Evolutionary conservation across 176 grass and related monocot species (phyloP), one percentile per base, ranked within the genome.

Genomic region (Microstegium vimineum): DNA sequence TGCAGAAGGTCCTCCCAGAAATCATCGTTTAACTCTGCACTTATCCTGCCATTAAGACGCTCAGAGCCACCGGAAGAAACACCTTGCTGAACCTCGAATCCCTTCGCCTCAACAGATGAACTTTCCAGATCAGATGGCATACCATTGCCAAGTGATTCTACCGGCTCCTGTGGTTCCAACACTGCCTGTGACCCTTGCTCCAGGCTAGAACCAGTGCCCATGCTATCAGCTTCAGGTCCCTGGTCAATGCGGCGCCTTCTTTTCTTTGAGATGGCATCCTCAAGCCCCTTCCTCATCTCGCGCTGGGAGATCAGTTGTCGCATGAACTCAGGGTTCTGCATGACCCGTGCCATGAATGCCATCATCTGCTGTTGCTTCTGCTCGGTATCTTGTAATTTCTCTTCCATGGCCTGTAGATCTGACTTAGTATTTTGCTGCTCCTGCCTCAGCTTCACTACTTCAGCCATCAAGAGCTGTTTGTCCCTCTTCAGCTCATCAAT

Each of bases 1-100:
- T 88, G 90, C 22, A 98, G 79, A 47, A 98, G 86, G 75, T 93
- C 95, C 84, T 98, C 92, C 95, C 95, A 98, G 78, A 98, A 98
- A 46, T 95, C 90, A 80, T 93, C 93, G 69, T 93, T 98, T 57
- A 98, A 80, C 62, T 93, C 95, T 30, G 78, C 90, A 47, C 83
- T 91, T 25, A 82, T 57, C 32, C 51, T 86, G 75, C 77, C 52
- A 17, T 72, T 78, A 10, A 63, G 54, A 63, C 8, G 80, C 17
- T 81, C 80, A 26, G 65, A 76, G 28, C 64, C 63, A 77, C 75
- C 35, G 0, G 72, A 71, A 36, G 69, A 13, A 45, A 75, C 70
- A 54, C 73, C 71, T 27, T 74, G 75, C 33, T 64, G 64, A 35
- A 78, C 71, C 10, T 63, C 68, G 0, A 62, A 36, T 68, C 86